A percentile compares a stretch with the other conserved stretches of the same genome.
These are phyloP conservation scores for Fraxinus cuspidata DNA, from an alignment of 257 asterid genomes.

Conservation along the genomic window DNA sequence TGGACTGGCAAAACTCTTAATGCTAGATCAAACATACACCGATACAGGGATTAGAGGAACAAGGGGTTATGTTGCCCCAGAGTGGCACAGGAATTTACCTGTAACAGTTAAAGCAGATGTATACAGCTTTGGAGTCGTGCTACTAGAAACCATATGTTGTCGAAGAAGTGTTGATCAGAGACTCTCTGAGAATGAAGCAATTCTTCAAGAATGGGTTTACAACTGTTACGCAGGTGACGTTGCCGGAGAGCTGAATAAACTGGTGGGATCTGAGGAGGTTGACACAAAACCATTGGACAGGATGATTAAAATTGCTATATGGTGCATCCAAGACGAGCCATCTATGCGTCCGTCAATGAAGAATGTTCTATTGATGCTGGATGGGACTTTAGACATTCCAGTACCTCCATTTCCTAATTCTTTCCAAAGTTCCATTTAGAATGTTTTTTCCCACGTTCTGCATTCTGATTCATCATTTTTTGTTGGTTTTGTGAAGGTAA, in stretches of 20 bases:
- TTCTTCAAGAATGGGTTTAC: constrained; percentile 55
- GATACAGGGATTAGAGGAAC: constrained; percentile 51
- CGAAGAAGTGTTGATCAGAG: constrained; percentile 36
- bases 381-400: constrained; percentile 56
- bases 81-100: constrained; percentile 46
- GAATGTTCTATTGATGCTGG: constrained; percentile 53
- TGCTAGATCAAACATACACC: constrained; percentile 49
- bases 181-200: constrained; percentile 37
- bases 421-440: constrained; percentile 29
- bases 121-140: constrained; percentile 53
- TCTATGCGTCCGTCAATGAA: constrained; percentile 59
- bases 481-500: too few relatives aligned
- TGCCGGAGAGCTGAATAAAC: constrained; percentile 28
- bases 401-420: constrained; percentile 56
- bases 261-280: constrained; percentile 37
- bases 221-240: constrained; percentile 32
- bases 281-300: constrained; percentile 37
- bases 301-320: constrained; percentile 45
- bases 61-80: constrained; percentile 57
- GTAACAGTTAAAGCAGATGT: constrained; percentile 31
- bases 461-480: too few relatives aligned
- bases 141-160: constrained; percentile 52
- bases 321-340: constrained; percentile 63
- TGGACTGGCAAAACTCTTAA: constrained; percentile 34
- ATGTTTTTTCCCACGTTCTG: too few relatives aligned